Evolutionary conservation across 306 rosid genomes (phyloP).

Genomic region (Trifolium subterraneum): DNA sequence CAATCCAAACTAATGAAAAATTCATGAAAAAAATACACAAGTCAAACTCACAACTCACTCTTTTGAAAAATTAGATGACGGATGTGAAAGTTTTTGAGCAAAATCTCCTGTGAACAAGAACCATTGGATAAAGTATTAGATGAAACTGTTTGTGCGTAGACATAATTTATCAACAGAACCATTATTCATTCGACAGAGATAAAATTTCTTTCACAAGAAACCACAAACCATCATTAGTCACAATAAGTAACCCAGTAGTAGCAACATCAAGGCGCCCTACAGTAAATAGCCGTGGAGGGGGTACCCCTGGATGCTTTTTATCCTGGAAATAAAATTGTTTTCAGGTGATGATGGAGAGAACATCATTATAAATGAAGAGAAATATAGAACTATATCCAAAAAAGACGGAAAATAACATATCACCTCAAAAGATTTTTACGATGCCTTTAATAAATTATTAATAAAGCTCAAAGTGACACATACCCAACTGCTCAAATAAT

Average conservation of each 20-base stretch:
- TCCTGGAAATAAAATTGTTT: constrained; percentile 50
- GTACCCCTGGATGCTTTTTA: constrained; percentile 67
- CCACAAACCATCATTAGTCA: constrained; percentile 86
- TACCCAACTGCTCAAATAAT: constrained; percentile 79
- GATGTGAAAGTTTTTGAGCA: constrained; percentile 86
- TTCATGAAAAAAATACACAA: not conserved
- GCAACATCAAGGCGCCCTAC: constrained; percentile 99
- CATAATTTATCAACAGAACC: constrained; percentile 17
- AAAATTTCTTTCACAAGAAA: constrained; percentile 36
- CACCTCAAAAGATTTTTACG: constrained; percentile 5
- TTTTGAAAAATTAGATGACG: constrained; percentile 81
- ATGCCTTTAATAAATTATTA: constrained; percentile 19
- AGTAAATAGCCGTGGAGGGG: constrained; percentile 80
- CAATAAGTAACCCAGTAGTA: constrained; percentile 89
- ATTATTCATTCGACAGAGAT: constrained; percentile 2
- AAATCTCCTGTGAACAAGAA: constrained; percentile 66
- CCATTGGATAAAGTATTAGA: constrained; percentile 41
- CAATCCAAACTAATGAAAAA: constrained; percentile 26
- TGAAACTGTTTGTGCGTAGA: constrained; percentile 7
- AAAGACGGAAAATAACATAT: not conserved
- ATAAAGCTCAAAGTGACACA: constrained; percentile 39
- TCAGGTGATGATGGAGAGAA: constrained; percentile 1
- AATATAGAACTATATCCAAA: not conserved
- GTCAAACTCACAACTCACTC: constrained; percentile 64
- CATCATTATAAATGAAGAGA: constrained; percentile 6